Percentiles rank a stretch among this genome's conserved stretches.
Evolutionary conservation across 2,329 filamentous ascomycete species (phyloP).

Genomic region (Neopestalotiopsis clavispora): DNA sequence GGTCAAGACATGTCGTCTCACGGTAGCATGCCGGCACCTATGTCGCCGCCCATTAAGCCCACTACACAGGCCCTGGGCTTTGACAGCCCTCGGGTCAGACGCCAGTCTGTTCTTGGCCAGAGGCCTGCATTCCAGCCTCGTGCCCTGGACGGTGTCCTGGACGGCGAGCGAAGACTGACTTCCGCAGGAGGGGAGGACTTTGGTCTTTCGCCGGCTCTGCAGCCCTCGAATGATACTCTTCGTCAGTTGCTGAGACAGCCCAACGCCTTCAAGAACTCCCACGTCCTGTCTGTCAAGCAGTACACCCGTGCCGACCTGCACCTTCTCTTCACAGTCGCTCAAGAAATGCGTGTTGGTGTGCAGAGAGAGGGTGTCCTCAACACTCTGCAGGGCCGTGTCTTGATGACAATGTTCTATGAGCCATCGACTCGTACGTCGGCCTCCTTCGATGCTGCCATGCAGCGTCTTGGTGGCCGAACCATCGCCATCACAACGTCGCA

Average conservation of each 20-base stretch:
- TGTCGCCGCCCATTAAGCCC: constrained; percentile 64
- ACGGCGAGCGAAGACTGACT: constrained; percentile 29
- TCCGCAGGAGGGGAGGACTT: constrained; percentile 48
- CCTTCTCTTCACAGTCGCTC: constrained; percentile 91
- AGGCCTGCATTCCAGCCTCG: constrained; percentile 40
- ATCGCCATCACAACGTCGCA: constrained; percentile 81
- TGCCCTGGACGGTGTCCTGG: constrained; percentile 39
- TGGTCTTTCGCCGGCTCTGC: constrained; percentile 49
- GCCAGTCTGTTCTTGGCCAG: constrained; percentile 38
- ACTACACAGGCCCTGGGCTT: constrained; percentile 42
- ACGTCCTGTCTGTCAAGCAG: constrained; percentile 90
- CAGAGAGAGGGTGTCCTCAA: constrained; percentile 90
- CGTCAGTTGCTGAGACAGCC: constrained; percentile 72
- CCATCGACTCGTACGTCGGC: constrained; percentile 94
- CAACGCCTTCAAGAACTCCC: constrained; percentile 86
- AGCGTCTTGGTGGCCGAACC: constrained; percentile 89
- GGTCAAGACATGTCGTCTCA: constrained; percentile 81
- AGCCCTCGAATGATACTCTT: constrained; percentile 64
- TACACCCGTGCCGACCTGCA: constrained; percentile 89
- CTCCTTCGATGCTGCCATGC: constrained; percentile 98
- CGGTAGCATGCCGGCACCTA: constrained; percentile 50
- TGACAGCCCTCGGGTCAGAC: constrained; percentile 40
- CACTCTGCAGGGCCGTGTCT: constrained; percentile 81
- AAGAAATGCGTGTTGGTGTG: constrained; percentile 96
- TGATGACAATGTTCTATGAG: constrained; percentile 96